Evolutionary conservation across 2,329 filamentous ascomycete species (phyloP), one percentile per base, ranked within the genome.

Genomic region (Penicillium corylophilum): DNA sequence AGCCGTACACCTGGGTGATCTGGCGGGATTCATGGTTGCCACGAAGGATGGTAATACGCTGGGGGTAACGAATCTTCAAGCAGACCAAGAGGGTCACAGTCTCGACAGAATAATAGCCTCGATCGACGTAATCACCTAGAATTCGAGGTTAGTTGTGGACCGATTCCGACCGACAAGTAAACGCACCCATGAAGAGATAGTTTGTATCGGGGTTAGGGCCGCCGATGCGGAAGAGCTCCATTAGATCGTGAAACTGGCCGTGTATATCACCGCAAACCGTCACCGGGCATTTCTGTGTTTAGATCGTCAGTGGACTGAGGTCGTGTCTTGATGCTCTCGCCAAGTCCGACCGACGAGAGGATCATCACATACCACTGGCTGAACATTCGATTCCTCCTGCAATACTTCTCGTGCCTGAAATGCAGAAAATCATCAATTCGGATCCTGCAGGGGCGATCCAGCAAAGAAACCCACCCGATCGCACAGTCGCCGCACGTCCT

Each of bases 211-310:
- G 94, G 71, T 96, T 96, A 55, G 92, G 91, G 48, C 94, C 94
- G 64, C 94, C 94, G 74, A 99, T 97, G 79, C 95, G 95, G 83
- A 99, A 99, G 48, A 99, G 85, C 78, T 99, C 94, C 91, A 99
- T 97, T 74, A 99, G 78, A 71, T 99, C 94, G 75, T 97, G 93
- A 74, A 97, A 97, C 77, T 99, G 94, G 62, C 94, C 94, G 76
- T 99, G 94, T 72, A 99, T 99, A 77, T 99, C 94, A 73, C 94
- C 94, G 74, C 94, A 97, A 57, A 99, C 94, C 50, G 94, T 99
- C 62, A 97, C 94, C 40, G 94, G 94, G 74, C 93, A 97, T 93
- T 96, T 96, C 88, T 92, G 64, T 91, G 64, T 49, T 52, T 62
- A 31, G 40, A 55, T 56, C 44, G 56, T 58, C 53, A 62, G 63